A percentile compares a stretch with the other conserved stretches of the same genome.
These are phyloP conservation scores for Boletellus deceptivus DNA, from an alignment of 1,284 basidiomycete genomes.

Conservation along the genomic window DNA sequence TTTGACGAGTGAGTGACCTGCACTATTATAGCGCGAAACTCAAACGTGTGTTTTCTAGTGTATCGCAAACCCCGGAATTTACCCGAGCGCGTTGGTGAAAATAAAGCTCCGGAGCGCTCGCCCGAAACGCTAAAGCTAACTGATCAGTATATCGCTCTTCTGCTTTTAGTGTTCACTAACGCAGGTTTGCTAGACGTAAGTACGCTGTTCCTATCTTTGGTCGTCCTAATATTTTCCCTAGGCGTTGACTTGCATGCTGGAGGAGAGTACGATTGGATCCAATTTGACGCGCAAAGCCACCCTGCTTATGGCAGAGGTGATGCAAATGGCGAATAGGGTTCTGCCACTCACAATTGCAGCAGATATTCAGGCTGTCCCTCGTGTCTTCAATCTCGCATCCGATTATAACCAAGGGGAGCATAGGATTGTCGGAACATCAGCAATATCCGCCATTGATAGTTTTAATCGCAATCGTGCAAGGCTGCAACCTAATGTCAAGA, in stretches of 20 bases:
- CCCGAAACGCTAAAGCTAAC: conserved; percentile 76
- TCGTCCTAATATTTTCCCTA: conserved; percentile 32
- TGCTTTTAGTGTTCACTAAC: conserved; percentile 84
- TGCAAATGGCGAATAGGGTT: conserved; percentile 86
- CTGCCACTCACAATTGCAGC: conserved; percentile 85
- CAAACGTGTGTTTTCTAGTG: conserved; percentile 44
- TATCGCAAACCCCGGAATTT: conserved; percentile 58
- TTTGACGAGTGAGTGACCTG: conserved; percentile 66
- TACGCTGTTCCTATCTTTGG: conserved; percentile 1
- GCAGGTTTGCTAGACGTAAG: conserved; percentile 85
- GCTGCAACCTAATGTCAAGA: conserved; percentile 55
- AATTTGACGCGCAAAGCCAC: conserved; percentile 85
- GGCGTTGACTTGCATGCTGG: conserved; percentile 83
- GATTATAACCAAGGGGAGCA: conserved; percentile 72
- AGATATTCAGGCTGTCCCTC: conserved; percentile 82
- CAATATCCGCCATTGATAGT: conserved; percentile 87
- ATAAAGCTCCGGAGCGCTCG: conserved; percentile 43
- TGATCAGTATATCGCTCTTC: conserved; percentile 91
- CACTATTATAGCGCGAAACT: background rate
- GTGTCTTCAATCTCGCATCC: conserved; percentile 81
- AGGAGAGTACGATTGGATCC: conserved; percentile 69
- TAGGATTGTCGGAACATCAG: conserved; percentile 80
- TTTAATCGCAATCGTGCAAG: conserved; percentile 83
- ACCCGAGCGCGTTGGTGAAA: conserved; percentile 35
- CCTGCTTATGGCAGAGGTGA: conserved; percentile 86